Percentiles rank a stretch among this genome's conserved stretches.
Conservation (phyloP, 148 eudicot species). For the Pharnaceum exiguum region DNA sequence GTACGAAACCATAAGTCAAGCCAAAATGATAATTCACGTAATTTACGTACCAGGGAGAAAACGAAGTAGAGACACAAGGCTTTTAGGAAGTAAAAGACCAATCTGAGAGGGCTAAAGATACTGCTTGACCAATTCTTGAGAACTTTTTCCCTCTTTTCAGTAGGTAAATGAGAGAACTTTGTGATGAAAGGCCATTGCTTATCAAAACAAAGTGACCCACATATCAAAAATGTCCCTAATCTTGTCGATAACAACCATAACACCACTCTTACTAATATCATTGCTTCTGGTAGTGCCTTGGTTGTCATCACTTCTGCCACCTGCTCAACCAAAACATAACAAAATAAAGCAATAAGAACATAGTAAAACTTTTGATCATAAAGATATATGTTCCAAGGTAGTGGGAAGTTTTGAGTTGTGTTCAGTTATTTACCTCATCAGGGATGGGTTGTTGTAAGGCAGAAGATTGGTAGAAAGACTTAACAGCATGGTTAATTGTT, state of each 20-base stretch:
- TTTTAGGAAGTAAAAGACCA: conserved; percentile 55
- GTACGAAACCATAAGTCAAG: not conserved
- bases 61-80: conserved; percentile 41
- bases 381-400: too few relatives aligned
- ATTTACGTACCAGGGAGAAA: conserved; percentile 46
- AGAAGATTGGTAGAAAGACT: conserved; percentile 44
- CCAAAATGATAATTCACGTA: not conserved
- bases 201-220: conserved; percentile 45
- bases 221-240: conserved; percentile 56
- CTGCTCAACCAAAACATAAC: conserved; percentile 12
- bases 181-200: conserved; percentile 57
- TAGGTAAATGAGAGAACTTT: conserved; percentile 39
- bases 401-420: too few relatives aligned
- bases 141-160: conserved; percentile 48
- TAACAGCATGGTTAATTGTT: conserved; percentile 17
- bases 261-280: conserved; percentile 31
- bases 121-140: conserved; percentile 48
- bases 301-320: conserved; percentile 32
- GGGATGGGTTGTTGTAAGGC: conserved; percentile 51
- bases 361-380: not conserved
- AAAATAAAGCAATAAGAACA: not conserved
- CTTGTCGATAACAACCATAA: conserved; percentile 48
- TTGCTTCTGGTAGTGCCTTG: conserved; percentile 41
- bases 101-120: conserved; percentile 47
- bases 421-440: conserved; percentile 55